Percentiles rank a stretch among this genome's conserved stretches.
Evolutionary conservation across 1,139 yeast species (phyloP).

Genomic region (Debaryomyces udenii): DNA sequence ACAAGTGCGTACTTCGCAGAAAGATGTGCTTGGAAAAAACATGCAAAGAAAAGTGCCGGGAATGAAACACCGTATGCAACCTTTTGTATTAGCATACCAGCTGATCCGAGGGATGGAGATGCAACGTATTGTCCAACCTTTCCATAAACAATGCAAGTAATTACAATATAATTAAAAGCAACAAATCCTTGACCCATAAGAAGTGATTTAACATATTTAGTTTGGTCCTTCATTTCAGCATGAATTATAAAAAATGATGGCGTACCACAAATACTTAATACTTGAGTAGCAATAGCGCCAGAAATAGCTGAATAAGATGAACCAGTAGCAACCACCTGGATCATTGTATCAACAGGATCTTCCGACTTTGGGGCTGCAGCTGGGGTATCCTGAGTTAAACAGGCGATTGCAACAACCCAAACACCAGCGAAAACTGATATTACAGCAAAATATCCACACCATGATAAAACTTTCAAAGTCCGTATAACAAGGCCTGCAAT

Average conservation of each 20-base stretch:
- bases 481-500: constrained; percentile 13
- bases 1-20: too few relatives aligned
- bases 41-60: too few relatives aligned
- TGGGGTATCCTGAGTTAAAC: constrained; percentile 14
- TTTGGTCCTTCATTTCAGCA: too few relatives aligned
- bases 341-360: constrained; percentile 11
- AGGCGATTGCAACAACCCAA: constrained; percentile 17
- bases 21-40: too few relatives aligned
- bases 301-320: constrained; percentile 13
- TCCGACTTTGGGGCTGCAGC: constrained; percentile 12
- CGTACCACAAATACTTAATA: constrained; percentile 16
- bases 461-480: constrained; percentile 17
- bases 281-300: constrained; percentile 15
- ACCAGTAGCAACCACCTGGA: constrained; percentile 13
- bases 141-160: too few relatives aligned
- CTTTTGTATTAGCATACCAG: too few relatives aligned
- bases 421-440: constrained; percentile 13
- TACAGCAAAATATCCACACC: constrained; percentile 16
- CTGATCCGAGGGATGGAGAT: too few relatives aligned
- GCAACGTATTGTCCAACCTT: too few relatives aligned
- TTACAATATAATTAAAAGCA: too few relatives aligned
- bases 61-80: too few relatives aligned
- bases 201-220: too few relatives aligned
- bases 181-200: too few relatives aligned
- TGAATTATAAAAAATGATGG: constrained; percentile 16